Conservation (phyloP, 768 basidiomycete species). For the Lyophyllum decastes region DNA sequence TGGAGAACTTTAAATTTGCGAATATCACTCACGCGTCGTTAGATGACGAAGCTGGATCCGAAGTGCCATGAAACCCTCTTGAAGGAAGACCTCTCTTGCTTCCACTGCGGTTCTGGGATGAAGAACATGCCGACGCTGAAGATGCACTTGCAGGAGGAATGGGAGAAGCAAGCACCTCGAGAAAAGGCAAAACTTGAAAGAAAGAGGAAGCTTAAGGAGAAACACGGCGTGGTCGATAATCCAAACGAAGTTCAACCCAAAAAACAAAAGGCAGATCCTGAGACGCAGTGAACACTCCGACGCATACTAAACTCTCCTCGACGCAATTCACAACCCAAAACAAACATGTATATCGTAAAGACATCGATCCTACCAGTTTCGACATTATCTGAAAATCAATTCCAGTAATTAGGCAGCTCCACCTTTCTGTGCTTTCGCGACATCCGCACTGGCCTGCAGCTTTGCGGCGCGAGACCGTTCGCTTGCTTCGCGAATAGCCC, state of each 20-base stretch:
- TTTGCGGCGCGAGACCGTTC: slow-evolving; percentile 61
- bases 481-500: slow-evolving; percentile 86
- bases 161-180: slow-evolving; percentile 48
- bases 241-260: slow-evolving; percentile 10
- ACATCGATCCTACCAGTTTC: neutral
- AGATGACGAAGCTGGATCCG: slow-evolving; percentile 58
- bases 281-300: neutral
- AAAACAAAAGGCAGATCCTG: slow-evolving; percentile 5
- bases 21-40: neutral
- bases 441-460: slow-evolving; percentile 33
- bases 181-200: slow-evolving; percentile 42
- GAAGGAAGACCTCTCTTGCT: slow-evolving; percentile 70
- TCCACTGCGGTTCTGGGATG: slow-evolving; percentile 60
- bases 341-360: neutral
- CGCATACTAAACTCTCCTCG: neutral
- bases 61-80: slow-evolving; percentile 64
- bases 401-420: neutral
- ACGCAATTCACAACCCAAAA: neutral
- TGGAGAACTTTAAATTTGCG: neutral
- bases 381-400: neutral
- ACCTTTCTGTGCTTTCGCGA: slow-evolving; percentile 21
- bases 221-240: slow-evolving; percentile 6
- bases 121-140: slow-evolving; percentile 79
- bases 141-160: slow-evolving; percentile 74
- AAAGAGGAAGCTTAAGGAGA: slow-evolving; percentile 41